phyloP scores from a whole-genome alignment of 2,329 filamentous ascomycete species.

The Curvularia eragrostidis region DNA sequence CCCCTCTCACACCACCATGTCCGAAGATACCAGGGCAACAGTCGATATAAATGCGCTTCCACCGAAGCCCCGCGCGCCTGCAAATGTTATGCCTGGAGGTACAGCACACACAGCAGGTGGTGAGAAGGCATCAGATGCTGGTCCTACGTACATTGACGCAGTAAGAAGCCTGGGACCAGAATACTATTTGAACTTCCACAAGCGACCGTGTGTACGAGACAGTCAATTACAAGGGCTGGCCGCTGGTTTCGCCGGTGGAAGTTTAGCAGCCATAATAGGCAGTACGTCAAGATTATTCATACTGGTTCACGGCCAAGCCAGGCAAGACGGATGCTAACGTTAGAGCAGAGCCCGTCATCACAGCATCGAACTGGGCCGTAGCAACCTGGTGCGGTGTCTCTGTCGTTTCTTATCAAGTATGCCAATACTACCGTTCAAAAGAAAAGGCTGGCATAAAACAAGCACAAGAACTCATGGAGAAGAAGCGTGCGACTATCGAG shows the following conservation, averaged over 20 bases:
- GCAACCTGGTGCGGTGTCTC: slow-evolving; percentile 74
- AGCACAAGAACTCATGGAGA: slow-evolving; percentile 80
- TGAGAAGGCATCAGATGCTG: slow-evolving; percentile 38
- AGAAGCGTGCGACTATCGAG: slow-evolving; percentile 64
- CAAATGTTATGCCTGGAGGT: slow-evolving; percentile 59
- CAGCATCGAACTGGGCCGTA: slow-evolving; percentile 85
- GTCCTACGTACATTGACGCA: slow-evolving; percentile 62
- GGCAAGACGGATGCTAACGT: slow-evolving; percentile 16
- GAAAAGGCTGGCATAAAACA: slow-evolving; percentile 86
- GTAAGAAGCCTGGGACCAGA: slow-evolving; percentile 70
- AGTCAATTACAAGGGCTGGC: slow-evolving; percentile 84
- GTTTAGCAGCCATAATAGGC: slow-evolving; percentile 74
- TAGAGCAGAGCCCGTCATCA: slow-evolving; percentile 64
- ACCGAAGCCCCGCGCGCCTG: slow-evolving; percentile 35
- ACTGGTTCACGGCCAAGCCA: not conserved
- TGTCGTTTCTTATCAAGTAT: slow-evolving; percentile 82
- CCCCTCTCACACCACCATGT: slow-evolving; percentile 49
- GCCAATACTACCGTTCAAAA: slow-evolving; percentile 73
- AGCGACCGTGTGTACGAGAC: slow-evolving; percentile 83
- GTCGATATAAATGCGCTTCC: slow-evolving; percentile 27
- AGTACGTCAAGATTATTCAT: slow-evolving; percentile 59
- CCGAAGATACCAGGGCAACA: slow-evolving; percentile 54
- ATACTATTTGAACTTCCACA: slow-evolving; percentile 76
- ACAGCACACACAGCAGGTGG: slow-evolving; percentile 68
- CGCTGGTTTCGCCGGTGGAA: slow-evolving; percentile 76